Evolutionary conservation across 177 flowering plant genomes (phyloP).

Genomic region (Vitis hybrid): DNA sequence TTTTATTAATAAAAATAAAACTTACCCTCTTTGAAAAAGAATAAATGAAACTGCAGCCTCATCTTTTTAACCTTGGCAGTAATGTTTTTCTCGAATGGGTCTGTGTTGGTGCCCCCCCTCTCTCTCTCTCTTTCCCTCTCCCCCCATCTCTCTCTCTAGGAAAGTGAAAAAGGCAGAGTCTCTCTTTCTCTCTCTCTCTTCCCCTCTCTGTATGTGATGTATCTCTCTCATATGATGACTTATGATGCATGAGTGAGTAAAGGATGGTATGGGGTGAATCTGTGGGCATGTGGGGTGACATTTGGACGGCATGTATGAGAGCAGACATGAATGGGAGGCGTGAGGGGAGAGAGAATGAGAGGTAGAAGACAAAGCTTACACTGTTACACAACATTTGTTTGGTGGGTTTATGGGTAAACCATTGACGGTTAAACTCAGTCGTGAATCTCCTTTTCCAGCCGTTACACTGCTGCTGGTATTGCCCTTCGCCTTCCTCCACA

Average conservation of each 20-base stretch:
- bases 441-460: neutral
- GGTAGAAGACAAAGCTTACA: neutral
- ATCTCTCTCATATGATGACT: neutral
- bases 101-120: neutral
- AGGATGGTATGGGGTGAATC: constrained; percentile 1
- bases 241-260: neutral
- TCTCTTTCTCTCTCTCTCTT: neutral
- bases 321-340: constrained; percentile 4
- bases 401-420: neutral
- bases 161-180: neutral
- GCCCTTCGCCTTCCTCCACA: too few relatives aligned
- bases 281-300: neutral
- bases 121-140: neutral
- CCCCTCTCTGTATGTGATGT: neutral
- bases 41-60: neutral
- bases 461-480: too few relatives aligned
- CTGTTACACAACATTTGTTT: neutral
- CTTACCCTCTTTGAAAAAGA: neutral
- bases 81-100: neutral
- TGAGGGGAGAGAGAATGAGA: constrained; percentile 3
- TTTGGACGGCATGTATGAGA: neutral
- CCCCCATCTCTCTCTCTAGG: neutral
- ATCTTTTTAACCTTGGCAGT: neutral
- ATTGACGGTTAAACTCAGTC: neutral
- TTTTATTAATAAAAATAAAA: neutral